phyloP scores from a whole-genome alignment of 768 basidiomycete species.

The Lactifluus pinguis region DNA sequence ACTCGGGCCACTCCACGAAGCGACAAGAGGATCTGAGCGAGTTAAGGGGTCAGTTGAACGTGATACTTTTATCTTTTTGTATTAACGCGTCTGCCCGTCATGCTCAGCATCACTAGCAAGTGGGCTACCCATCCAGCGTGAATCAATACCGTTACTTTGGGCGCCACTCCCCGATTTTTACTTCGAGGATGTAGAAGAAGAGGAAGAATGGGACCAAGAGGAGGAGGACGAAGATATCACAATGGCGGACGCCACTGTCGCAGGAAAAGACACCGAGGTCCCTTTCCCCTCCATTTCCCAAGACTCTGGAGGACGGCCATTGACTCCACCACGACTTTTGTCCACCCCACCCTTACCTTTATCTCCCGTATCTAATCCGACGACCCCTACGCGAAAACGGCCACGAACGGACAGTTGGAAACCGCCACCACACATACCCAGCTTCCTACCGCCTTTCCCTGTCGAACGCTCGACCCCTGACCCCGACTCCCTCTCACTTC shows the following conservation, averaged over 20 bases:
- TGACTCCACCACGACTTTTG: slow-evolving; percentile 20
- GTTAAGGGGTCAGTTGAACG: slow-evolving; percentile 50
- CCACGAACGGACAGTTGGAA: slow-evolving; percentile 48
- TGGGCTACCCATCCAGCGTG: slow-evolving; percentile 44
- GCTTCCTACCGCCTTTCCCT: slow-evolving; percentile 64
- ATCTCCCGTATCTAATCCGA: slow-evolving; percentile 51
- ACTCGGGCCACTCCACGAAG: slow-evolving; percentile 52
- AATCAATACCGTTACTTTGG: slow-evolving; percentile 43
- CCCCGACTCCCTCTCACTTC: slow-evolving; percentile 29
- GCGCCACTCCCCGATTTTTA: slow-evolving; percentile 24
- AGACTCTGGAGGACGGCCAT: slow-evolving; percentile 8
- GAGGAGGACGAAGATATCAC: slow-evolving; percentile 13
- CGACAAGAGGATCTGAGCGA: slow-evolving; percentile 67
- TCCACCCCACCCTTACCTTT: slow-evolving; percentile 39
- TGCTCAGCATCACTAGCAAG: slow-evolving; percentile 49
- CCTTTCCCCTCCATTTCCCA: slow-evolving; percentile 10
- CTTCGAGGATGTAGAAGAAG: slow-evolving; percentile 27
- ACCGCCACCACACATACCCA: slow-evolving; percentile 54
- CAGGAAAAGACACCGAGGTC: slow-evolving; percentile 11
- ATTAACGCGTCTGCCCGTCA: slow-evolving; percentile 26
- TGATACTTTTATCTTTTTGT: slow-evolving; percentile 17
- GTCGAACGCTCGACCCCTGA: slow-evolving; percentile 25
- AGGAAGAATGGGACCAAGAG: slow-evolving; percentile 27
- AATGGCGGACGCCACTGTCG: slow-evolving; percentile 15
- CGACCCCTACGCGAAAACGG: slow-evolving; percentile 51